These are phyloP conservation scores for Mycosphaerella arachidis DNA, from an alignment of 2,329 filamentous ascomycete genomes.

Conservation along the genomic window DNA sequence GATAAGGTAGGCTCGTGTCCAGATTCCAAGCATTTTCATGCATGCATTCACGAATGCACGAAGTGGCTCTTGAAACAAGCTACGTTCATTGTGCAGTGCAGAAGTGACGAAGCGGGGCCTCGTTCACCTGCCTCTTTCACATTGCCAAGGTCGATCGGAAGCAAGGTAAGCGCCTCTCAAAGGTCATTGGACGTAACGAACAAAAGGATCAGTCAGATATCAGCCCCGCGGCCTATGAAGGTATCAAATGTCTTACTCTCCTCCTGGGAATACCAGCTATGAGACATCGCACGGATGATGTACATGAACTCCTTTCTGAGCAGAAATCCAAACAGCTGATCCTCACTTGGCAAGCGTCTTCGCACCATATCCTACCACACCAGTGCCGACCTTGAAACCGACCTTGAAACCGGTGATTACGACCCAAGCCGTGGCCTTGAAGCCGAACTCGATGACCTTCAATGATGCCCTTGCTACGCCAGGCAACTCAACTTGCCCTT, in stretches of 20 bases:
- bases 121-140: neutral
- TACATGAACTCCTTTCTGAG: neutral
- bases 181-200: neutral
- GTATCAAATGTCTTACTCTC: neutral
- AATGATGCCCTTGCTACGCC: constrained; percentile 38
- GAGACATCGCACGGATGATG: neutral
- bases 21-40: neutral
- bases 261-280: neutral
- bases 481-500: constrained; percentile 35
- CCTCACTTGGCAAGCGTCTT: neutral
- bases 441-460: constrained; percentile 37
- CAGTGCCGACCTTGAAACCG: constrained; percentile 29
- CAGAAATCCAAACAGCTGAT: neutral
- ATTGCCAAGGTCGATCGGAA: neutral
- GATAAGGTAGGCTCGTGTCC: neutral
- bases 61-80: neutral
- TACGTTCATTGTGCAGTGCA: neutral
- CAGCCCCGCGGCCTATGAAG: neutral
- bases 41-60: neutral
- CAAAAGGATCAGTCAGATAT: neutral
- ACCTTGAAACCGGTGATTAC: constrained; percentile 40
- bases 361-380: neutral
- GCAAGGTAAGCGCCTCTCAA: neutral
- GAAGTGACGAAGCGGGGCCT: no score
- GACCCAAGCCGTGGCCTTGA: constrained; percentile 42